These are phyloP conservation scores for Butyriboletus appendiculatus DNA, from an alignment of 1,284 basidiomycete genomes.

Conservation along the genomic window DNA sequence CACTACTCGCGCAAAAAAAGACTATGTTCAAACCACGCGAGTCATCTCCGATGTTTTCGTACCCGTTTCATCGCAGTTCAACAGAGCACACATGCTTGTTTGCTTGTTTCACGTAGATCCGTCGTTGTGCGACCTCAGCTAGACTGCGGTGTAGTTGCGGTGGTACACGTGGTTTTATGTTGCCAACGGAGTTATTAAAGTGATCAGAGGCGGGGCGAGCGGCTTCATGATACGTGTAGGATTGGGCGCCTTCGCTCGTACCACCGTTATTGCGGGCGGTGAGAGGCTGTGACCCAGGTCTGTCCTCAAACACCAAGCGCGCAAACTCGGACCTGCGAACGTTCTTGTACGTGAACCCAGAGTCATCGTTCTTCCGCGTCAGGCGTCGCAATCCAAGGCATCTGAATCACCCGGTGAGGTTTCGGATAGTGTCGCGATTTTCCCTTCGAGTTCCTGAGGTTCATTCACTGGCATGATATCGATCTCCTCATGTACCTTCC, in stretches of 20 bases:
- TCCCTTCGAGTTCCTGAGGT: neutral
- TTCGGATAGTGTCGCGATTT: neutral
- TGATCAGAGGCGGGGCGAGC: neutral
- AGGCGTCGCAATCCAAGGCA: neutral
- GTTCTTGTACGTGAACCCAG: neutral
- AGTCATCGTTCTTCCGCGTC: neutral
- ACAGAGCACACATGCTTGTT: neutral
- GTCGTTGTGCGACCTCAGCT: slow-evolving; percentile 14
- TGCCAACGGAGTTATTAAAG: neutral
- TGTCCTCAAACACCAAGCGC: slow-evolving; percentile 19
- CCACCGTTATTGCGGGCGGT: neutral
- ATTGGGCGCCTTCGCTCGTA: neutral
- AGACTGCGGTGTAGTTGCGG: slow-evolving; percentile 16
- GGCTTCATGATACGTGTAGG: neutral
- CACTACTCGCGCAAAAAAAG: no score
- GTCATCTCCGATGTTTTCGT: no score
- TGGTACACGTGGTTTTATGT: neutral
- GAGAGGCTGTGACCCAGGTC: neutral
- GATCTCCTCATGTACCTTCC: neutral
- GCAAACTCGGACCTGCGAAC: neutral
- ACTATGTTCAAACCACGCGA: no score
- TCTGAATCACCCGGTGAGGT: neutral
- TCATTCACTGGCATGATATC: neutral
- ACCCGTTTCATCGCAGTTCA: neutral
- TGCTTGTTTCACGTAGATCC: slow-evolving; percentile 4